Base-by-base conservation (phyloP, 163 green algal species). In the Chlorella variabilis region DNA sequence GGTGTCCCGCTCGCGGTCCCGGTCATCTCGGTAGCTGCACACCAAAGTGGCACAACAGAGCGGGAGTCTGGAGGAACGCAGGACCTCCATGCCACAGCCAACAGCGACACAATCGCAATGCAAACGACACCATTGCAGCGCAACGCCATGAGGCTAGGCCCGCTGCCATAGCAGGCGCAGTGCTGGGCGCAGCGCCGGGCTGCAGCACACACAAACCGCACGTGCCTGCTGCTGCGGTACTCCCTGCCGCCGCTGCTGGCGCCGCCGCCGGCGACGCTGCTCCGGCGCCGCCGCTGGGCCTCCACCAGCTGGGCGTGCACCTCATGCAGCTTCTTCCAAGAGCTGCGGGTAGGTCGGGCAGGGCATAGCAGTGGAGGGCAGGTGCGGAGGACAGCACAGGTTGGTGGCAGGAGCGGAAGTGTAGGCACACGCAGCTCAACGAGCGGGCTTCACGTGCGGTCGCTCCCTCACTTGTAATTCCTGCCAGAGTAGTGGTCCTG, bases 321-420 rank as follows among this genome's bases (percentile, higher is more conserved):
- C 48, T 89, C 85, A 48, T 85, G 80, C 58, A 89, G 71, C 71
- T 85, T 86, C 48, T 85, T 86, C 80, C 85, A 89, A 21, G 84
- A 79, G 59, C 78, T 84, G 68, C 36, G 39, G 29, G n/a, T n/a
- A n/a, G n/a, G n/a, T n/a, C n/a, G n/a, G n/a, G n/a, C n/a, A n/a
- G n/a, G n/a, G n/a, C n/a, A n/a, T n/a, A 33, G 23, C 18, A 63
- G 23, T 33, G 27, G 27, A 45, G 3, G 0, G 36, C 9, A 58
- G 56, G 31, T 42, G 31, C n/a, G 29, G 36, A 9, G n/a, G n/a
- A n/a, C n/a, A n/a, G 54, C 23, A 56, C 25, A 75, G 34, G 66
- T 31, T 9, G 7, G 71, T 21, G 41, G 5, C 27, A 15, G 33
- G 4, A 38, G 21, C 38, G 23, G 31, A 58, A 38, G 27, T 23